Conservation (phyloP, 1,284 basidiomycete species). For the Sanghuangporus baumii region DNA sequence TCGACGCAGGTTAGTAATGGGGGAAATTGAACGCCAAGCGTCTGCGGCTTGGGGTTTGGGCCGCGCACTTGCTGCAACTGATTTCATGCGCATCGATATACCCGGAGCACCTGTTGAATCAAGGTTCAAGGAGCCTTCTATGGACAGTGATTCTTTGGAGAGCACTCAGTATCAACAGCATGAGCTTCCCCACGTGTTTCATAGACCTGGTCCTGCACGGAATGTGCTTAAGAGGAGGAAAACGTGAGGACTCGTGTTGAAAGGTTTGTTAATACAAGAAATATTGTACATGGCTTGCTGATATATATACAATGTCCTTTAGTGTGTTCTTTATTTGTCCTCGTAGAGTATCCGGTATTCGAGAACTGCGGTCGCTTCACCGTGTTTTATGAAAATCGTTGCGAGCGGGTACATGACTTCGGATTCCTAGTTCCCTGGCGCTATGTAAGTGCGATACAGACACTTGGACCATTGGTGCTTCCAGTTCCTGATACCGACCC, state of each 20-base stretch:
- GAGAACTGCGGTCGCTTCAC: not conserved
- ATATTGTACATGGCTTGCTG: not conserved
- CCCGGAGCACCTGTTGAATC: constrained; percentile 24
- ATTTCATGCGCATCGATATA: constrained; percentile 59
- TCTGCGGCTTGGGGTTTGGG: constrained; percentile 48
- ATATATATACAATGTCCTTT: not conserved
- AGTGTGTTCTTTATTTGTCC: not conserved
- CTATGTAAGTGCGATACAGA: not conserved
- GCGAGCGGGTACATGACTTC: not conserved
- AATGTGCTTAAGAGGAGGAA: constrained; percentile 2
- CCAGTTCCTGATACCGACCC: not conserved
- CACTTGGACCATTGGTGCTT: not conserved
- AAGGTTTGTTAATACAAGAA: not conserved
- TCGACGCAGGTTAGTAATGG: constrained; percentile 42
- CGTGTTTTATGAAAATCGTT: not conserved
- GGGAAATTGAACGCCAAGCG: constrained; percentile 63
- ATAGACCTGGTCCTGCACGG: not conserved
- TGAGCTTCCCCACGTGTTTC: not conserved
- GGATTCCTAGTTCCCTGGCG: constrained; percentile 1
- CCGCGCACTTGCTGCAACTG: constrained; percentile 54
- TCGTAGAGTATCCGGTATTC: not conserved
- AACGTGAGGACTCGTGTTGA: not conserved
- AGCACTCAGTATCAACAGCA: not conserved
- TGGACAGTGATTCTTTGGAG: not conserved
- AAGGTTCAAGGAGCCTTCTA: constrained; percentile 4